Conservation (phyloP, 768 basidiomycete species). For the Termitomyces sp. region DNA sequence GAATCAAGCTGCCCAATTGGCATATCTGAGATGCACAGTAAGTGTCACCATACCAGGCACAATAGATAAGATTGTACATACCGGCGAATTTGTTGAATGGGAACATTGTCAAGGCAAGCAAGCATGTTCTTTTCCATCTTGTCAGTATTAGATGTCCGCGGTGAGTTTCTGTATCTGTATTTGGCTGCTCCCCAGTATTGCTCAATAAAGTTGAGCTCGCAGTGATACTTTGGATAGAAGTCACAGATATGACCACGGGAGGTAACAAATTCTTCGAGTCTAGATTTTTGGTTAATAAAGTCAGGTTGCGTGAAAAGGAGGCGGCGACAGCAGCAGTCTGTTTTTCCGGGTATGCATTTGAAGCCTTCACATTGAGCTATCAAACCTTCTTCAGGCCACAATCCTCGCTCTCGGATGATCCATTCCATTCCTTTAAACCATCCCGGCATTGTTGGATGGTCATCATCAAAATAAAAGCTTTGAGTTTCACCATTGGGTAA, state of each 20-base stretch:
- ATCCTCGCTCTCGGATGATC: constrained; percentile 18
- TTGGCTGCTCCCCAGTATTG: no score
- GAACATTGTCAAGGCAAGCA: constrained; percentile 22
- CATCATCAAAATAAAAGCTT: constrained; percentile 26
- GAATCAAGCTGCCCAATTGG: not conserved
- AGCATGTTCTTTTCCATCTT: constrained; percentile 27
- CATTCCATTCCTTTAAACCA: constrained; percentile 36
- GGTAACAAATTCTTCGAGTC: constrained; percentile 21
- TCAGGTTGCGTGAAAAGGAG: no score
- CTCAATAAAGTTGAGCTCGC: no score
- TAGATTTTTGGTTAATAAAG: constrained; percentile 20
- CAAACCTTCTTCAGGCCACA: constrained; percentile 16
- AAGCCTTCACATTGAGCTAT: constrained; percentile 20
- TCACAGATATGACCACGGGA: constrained; percentile 19
- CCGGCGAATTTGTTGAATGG: constrained; percentile 17
- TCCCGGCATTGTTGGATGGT: constrained; percentile 26
- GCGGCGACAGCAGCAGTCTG: constrained; percentile 16
- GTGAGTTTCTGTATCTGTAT: constrained; percentile 21
- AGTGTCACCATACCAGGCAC: not conserved
- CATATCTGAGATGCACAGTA: not conserved
- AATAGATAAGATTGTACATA: not conserved
- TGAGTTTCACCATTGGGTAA: constrained; percentile 23
- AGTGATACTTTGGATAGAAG: no score
- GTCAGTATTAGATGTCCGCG: constrained; percentile 17
- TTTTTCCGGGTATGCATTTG: constrained; percentile 16